Percentiles rank a stretch among this genome's conserved stretches.
Conservation (phyloP, 257 asterid species). For the Plantago major region DNA sequence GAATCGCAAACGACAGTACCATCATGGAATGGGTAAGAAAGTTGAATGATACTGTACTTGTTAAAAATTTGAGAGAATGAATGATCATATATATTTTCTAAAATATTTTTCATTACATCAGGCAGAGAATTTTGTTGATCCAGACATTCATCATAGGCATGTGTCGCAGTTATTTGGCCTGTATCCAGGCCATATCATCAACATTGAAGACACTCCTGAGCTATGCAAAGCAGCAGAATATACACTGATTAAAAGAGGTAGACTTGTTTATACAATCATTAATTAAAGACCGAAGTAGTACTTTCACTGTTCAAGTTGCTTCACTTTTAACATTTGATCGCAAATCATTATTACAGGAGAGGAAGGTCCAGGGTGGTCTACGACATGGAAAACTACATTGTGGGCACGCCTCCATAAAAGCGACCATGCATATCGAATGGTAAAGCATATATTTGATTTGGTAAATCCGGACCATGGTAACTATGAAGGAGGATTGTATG, state of each 20-base stretch:
- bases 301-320: too few species aligned
- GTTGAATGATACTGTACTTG: constrained; percentile 6
- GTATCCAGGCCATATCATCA: constrained; percentile 68
- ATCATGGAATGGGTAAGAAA: constrained; percentile 83
- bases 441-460: constrained; percentile 54
- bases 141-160: constrained; percentile 74
- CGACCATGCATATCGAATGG: constrained; percentile 62
- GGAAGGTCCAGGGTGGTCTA: constrained; percentile 88
- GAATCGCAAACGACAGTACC: constrained; percentile 62
- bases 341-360: constrained; percentile 42
- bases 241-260: constrained; percentile 63
- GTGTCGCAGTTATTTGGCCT: constrained; percentile 74
- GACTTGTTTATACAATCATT: constrained; percentile 1
- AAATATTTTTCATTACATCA: constrained; percentile 23
- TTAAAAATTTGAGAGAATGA: too few species aligned
- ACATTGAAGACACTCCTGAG: constrained; percentile 41
- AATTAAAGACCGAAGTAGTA: too few species aligned
- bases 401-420: constrained; percentile 71
- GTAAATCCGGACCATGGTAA: constrained; percentile 50
- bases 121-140: constrained; percentile 67
- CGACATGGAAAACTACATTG: constrained; percentile 64
- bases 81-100: neutral
- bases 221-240: constrained; percentile 63
- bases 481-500: constrained; percentile 69
- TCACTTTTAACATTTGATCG: neutral